Percentiles rank a stretch among this genome's conserved stretches.
Conservation (phyloP, 331 rosid genomes). For the Quercus lobata region DNA sequence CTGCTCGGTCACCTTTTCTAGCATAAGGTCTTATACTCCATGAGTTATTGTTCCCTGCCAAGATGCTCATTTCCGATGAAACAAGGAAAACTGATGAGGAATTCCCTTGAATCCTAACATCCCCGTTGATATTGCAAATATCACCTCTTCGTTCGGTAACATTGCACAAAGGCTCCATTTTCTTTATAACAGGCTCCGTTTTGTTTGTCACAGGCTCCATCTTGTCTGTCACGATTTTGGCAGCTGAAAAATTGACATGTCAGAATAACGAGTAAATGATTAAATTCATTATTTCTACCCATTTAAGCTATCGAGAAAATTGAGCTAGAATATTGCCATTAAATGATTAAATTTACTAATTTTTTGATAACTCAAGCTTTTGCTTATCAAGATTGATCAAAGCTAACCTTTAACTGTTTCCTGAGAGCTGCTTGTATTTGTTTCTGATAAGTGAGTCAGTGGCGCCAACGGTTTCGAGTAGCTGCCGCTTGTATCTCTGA, state of each 20-base stretch:
- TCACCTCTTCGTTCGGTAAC: slow-evolving; percentile 46
- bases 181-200: slow-evolving; percentile 6
- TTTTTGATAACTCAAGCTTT: not conserved
- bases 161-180: slow-evolving; percentile 42
- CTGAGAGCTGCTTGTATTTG: slow-evolving; percentile 20
- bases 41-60: slow-evolving; percentile 30
- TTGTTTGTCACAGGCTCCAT: slow-evolving; percentile 24
- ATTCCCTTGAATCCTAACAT: slow-evolving; percentile 46
- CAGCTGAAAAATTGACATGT: slow-evolving; percentile 27
- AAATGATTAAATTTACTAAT: no score
- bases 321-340: no score
- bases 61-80: slow-evolving; percentile 26
- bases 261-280: no score
- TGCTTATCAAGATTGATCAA: not conserved
- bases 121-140: slow-evolving; percentile 50
- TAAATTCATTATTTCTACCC: no score
- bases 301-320: no score
- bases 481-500: slow-evolving; percentile 32
- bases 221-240: slow-evolving; percentile 29
- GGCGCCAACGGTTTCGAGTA: not conserved
- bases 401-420: slow-evolving; percentile 32
- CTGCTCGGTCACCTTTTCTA: slow-evolving; percentile 44
- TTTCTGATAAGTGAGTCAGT: not conserved
- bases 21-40: slow-evolving; percentile 79
- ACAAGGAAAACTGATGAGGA: slow-evolving; percentile 50